Evolutionary conservation across 768 basidiomycete species (phyloP).

Genomic region (Tremella yokohamensis): DNA sequence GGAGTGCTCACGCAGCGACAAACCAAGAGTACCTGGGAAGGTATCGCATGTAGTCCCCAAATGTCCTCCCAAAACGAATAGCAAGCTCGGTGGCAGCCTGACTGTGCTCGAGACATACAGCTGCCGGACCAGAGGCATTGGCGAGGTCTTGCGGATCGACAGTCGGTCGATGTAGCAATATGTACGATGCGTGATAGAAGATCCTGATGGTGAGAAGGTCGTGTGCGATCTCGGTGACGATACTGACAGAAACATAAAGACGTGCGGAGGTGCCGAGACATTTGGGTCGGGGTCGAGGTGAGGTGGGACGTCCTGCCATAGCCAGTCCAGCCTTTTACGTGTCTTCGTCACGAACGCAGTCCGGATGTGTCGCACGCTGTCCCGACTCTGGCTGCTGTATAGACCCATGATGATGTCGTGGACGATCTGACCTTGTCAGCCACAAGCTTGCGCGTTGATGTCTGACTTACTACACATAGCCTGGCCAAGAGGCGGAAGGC

Average conservation of each 20-base stretch:
- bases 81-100: constrained; percentile 7
- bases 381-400: constrained; percentile 13
- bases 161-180: constrained; percentile 13
- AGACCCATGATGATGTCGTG: constrained; percentile 19
- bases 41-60: constrained; percentile 14
- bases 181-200: constrained; percentile 18
- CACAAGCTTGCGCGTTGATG: background rate
- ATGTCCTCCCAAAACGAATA: constrained; percentile 10
- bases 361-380: background rate
- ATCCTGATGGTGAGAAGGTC: constrained; percentile 9
- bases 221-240: too few species aligned
- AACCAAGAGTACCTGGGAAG: constrained; percentile 15
- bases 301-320: constrained; percentile 10
- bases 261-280: constrained; percentile 12
- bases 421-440: constrained; percentile 11
- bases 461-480: constrained; percentile 8
- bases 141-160: constrained; percentile 4
- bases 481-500: constrained; percentile 7
- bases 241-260: constrained; percentile 18
- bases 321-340: constrained; percentile 7
- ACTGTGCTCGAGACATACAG: constrained; percentile 10
- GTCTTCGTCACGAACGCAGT: constrained; percentile 10
- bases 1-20: constrained; percentile 12
- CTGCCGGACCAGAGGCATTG: constrained; percentile 6
- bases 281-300: background rate